Percentiles rank a stretch among this genome's conserved stretches.
phyloP scores from a whole-genome alignment of 768 basidiomycete species.

The Calocera cornea region DNA sequence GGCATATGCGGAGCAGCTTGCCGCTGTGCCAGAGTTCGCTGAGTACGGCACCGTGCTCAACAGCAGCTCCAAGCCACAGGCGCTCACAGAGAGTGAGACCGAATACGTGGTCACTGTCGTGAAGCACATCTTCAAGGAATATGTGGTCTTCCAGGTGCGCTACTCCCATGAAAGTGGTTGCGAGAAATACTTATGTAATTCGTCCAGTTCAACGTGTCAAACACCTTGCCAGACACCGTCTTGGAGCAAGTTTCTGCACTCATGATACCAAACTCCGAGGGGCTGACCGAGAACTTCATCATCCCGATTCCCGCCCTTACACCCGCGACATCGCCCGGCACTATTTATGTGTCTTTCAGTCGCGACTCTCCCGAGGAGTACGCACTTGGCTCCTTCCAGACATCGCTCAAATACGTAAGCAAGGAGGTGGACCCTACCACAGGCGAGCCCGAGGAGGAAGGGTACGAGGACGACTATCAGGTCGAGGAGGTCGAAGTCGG shows the following conservation, averaged over 20 bases:
- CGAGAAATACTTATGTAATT: slow-evolving; percentile 10
- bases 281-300: slow-evolving; percentile 86
- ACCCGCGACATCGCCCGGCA: slow-evolving; percentile 57
- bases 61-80: slow-evolving; percentile 63
- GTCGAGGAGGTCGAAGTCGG: slow-evolving; percentile 90
- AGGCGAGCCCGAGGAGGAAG: slow-evolving; percentile 91
- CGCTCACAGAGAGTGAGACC: slow-evolving; percentile 91
- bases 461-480: slow-evolving; percentile 98
- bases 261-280: slow-evolving; percentile 68
- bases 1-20: slow-evolving; percentile 70
- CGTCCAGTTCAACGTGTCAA: slow-evolving; percentile 84
- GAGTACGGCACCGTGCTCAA: slow-evolving; percentile 76
- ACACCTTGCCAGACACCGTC: slow-evolving; percentile 90
- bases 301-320: slow-evolving; percentile 66
- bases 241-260: slow-evolving; percentile 87
- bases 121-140: slow-evolving; percentile 92
- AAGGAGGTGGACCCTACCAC: slow-evolving; percentile 95
- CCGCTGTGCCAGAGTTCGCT: slow-evolving; percentile 73
- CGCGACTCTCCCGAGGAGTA: slow-evolving; percentile 67
- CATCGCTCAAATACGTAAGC: slow-evolving; percentile 85
- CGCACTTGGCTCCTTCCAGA: slow-evolving; percentile 71
- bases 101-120: slow-evolving; percentile 95
- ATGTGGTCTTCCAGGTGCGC: slow-evolving; percentile 89
- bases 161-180: not conserved
- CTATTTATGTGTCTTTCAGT: slow-evolving; percentile 88